A percentile compares a stretch with the other conserved stretches of the same genome.
These are phyloP conservation scores for Stagonosporopsis chrysanthemi DNA, from an alignment of 2,329 filamentous ascomycete species.

Conservation along the genomic window DNA sequence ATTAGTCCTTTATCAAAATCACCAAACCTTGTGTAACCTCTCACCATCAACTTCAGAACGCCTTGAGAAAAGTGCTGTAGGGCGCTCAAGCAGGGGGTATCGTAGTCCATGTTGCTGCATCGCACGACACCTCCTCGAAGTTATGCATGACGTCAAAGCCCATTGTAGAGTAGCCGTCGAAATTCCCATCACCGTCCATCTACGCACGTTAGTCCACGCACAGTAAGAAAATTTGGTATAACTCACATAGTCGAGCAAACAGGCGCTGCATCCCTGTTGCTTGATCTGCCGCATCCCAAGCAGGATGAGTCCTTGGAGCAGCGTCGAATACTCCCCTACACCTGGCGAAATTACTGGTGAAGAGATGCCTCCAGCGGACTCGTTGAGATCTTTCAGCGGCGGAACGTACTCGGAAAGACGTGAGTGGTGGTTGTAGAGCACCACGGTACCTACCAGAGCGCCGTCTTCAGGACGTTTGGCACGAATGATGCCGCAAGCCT, in stretches of 20 bases:
- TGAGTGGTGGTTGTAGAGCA: constrained; percentile 77
- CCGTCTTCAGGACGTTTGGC: constrained; percentile 75
- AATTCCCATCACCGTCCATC: constrained; percentile 75
- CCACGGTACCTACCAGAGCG: constrained; percentile 77
- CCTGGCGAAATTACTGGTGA: constrained; percentile 77
- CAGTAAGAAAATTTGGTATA: neutral
- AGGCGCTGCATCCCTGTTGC: constrained; percentile 74
- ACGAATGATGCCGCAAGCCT: constrained; percentile 80
- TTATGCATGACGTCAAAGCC: constrained; percentile 80
- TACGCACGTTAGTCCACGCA: constrained; percentile 50
- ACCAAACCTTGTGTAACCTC: constrained; percentile 11
- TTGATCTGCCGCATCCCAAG: constrained; percentile 86
- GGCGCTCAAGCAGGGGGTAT: constrained; percentile 53
- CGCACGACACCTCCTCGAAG: constrained; percentile 81
- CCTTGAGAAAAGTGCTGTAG: neutral
- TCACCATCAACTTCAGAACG: constrained; percentile 8
- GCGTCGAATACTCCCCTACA: constrained; percentile 70
- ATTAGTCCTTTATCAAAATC: constrained; percentile 5
- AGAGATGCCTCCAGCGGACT: constrained; percentile 76
- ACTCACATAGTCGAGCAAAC: constrained; percentile 81
- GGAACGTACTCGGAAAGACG: constrained; percentile 74
- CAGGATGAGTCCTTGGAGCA: constrained; percentile 80
- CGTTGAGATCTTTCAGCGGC: constrained; percentile 65
- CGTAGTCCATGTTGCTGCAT: constrained; percentile 68
- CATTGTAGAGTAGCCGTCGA: constrained; percentile 78